These are phyloP conservation scores for Aspergillus pseudotamarii DNA, from an alignment of 2,329 filamentous ascomycete genomes.

Conservation along the genomic window DNA sequence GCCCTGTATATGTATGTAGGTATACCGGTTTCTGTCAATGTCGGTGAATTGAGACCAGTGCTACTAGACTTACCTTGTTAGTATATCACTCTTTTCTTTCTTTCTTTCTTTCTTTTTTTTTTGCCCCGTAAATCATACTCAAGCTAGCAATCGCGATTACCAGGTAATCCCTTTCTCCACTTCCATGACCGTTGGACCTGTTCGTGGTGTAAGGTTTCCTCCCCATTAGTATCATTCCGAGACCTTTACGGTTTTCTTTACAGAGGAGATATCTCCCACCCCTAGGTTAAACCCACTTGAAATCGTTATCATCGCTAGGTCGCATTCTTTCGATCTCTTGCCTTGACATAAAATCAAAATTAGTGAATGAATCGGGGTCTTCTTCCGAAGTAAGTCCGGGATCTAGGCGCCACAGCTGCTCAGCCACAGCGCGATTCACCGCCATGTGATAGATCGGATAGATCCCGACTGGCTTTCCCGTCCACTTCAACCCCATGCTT, in stretches of 20 bases:
- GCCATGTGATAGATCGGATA: slow-evolving; percentile 35
- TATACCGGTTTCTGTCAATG: slow-evolving; percentile 1
- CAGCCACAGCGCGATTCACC: slow-evolving; percentile 24
- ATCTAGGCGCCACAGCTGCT: slow-evolving; percentile 13
- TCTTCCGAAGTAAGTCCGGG: slow-evolving; percentile 4
- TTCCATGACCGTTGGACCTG: not conserved
- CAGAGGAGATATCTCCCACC: not conserved
- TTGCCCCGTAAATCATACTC: not conserved
- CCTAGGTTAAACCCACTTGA: not conserved
- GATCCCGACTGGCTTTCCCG: slow-evolving; percentile 7
- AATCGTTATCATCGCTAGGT: not conserved
- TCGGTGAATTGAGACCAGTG: not conserved
- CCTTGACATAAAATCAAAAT: too few relatives aligned
- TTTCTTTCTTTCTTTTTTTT: too few relatives aligned
- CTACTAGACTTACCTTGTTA: not conserved
- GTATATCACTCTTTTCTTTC: not conserved
- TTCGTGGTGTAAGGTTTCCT: not conserved
- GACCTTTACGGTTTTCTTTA: not conserved
- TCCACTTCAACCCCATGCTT: slow-evolving; percentile 16
- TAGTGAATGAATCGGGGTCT: too few relatives aligned
- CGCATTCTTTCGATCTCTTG: not conserved
- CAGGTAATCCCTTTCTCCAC: not conserved
- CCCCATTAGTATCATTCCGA: not conserved
- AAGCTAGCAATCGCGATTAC: not conserved
- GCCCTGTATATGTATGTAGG: not conserved